Evolutionary conservation across 371 early-diverging fungal species (phyloP), one percentile per base, ranked within the genome.

Genomic region (Actinomucor elegans): DNA sequence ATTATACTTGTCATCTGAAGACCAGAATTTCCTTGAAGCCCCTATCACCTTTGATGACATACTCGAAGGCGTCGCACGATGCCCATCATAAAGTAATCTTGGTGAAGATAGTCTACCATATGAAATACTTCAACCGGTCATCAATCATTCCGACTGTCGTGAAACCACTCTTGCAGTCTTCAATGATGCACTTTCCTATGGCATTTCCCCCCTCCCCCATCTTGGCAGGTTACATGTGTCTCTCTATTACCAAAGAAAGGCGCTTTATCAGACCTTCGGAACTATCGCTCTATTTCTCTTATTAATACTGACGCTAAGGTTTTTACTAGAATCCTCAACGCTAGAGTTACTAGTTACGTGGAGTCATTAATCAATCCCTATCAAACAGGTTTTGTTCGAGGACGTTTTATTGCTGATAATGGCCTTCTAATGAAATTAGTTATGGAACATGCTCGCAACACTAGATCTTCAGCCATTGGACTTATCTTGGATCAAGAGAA

Each of bases 91-190:
- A 6, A 40, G 54, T n/a, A 53, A 61, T 4, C 64, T 66, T 14
- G 65, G 70, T 2, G 9, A 14, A 2, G 64, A 70, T 28, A 64
- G 64, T 0, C 24, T 70, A 2, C 64, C 71, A 17, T 70, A 63
- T 26, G 61, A 61, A 29, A 31, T 64, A 18, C 53, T 60, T 26
- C 35, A 17, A 0, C 5, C 35, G 0, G 29, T 64, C 3, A 12
- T 59, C 5, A n/a, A 49, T 0, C 33, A 26, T 27, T 32, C 48
- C 4, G 4, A n/a, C 2, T 23, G 50, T 38, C 5, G 35, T 9
- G 1, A n/a, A 5, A 2, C 61, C 33, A 0, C 32, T 35, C 10
- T 24, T 2, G 0, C 34, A 17, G 42, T 55, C 1, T 55, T 40
- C 20, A 29, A 55, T 10, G 31, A 49, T 40, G 61, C 61, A 2